Conservation (phyloP, 192 early-diverging fungal genomes). For the Rhizoclosmatium sp. region DNA sequence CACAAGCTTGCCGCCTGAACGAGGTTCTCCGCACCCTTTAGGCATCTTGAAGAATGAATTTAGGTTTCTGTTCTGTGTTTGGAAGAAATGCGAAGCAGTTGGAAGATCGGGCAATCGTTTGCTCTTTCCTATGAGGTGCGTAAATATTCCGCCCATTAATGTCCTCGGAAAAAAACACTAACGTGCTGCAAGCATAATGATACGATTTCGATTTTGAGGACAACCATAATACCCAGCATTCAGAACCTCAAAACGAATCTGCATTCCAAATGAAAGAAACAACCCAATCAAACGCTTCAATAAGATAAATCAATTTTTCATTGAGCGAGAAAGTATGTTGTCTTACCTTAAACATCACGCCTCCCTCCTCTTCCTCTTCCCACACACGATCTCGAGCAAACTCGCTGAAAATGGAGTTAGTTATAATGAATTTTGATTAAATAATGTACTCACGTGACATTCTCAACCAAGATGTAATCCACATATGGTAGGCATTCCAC, state of each 20-base stretch:
- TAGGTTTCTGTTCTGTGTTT: not conserved
- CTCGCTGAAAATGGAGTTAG: not conserved
- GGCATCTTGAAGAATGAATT: not conserved
- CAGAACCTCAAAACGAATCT: slow-evolving; percentile 9
- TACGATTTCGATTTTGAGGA: slow-evolving; percentile 19
- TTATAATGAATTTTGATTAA: not conserved
- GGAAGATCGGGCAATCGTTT: slow-evolving; percentile 19
- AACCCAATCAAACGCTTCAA: not conserved
- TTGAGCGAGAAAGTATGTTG: no score
- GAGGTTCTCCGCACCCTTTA: no score
- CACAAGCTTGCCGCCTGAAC: not conserved
- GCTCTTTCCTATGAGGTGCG: not conserved
- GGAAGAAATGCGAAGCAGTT: slow-evolving; percentile 7
- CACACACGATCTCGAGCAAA: slow-evolving; percentile 6
- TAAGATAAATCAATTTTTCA: no score
- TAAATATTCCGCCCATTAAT: not conserved
- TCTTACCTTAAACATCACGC: slow-evolving; percentile 18
- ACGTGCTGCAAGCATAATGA: slow-evolving; percentile 3
- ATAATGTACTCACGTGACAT: slow-evolving; percentile 15
- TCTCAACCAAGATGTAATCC: slow-evolving; percentile 10
- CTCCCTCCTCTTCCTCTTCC: not conserved
- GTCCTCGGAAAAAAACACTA: not conserved
- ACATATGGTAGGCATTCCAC: slow-evolving; percentile 9
- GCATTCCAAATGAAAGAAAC: slow-evolving; percentile 16
- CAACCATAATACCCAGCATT: slow-evolving; percentile 18